Conservation (phyloP, 176 grass and related monocot species). For the Ensete glaucum region DNA sequence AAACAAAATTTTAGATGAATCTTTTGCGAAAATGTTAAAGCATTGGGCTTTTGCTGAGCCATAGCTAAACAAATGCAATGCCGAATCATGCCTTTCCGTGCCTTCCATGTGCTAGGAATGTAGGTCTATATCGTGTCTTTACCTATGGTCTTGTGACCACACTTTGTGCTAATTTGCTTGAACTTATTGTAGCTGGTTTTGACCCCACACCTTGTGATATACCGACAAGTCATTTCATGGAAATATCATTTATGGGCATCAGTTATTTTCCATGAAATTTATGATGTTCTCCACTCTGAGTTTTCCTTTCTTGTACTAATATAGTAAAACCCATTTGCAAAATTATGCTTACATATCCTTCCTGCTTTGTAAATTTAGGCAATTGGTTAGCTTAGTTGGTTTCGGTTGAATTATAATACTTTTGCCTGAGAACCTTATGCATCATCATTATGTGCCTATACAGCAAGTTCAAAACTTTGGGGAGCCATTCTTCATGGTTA, state of each 20-base stretch:
- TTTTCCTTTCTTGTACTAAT: neutral
- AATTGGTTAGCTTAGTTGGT: neutral
- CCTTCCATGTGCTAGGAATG: too few species aligned
- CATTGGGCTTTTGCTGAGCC: too few species aligned
- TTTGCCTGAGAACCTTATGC: too few species aligned
- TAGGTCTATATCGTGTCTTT: too few species aligned
- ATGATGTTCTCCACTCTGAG: neutral
- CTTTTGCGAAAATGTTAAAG: neutral
- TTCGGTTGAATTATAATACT: neutral
- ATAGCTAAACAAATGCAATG: too few species aligned
- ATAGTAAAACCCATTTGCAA: neutral
- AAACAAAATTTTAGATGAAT: slow-evolving; percentile 3
- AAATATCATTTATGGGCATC: neutral
- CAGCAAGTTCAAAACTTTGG: slow-evolving; percentile 99
- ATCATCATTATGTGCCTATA: neutral
- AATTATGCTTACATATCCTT: neutral
- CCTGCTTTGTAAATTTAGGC: neutral
- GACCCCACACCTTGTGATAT: too few species aligned
- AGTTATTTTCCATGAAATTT: neutral
- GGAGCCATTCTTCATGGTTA: slow-evolving; percentile 95
- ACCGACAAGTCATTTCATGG: neutral
- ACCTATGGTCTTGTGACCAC: too few species aligned
- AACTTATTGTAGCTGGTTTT: too few species aligned
- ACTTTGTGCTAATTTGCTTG: too few species aligned
- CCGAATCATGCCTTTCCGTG: too few species aligned